Percentiles rank a stretch among this genome's conserved stretches.
phyloP scores from a whole-genome alignment of 2,329 filamentous ascomycete genomes.

The Ascochyta lentis region DNA sequence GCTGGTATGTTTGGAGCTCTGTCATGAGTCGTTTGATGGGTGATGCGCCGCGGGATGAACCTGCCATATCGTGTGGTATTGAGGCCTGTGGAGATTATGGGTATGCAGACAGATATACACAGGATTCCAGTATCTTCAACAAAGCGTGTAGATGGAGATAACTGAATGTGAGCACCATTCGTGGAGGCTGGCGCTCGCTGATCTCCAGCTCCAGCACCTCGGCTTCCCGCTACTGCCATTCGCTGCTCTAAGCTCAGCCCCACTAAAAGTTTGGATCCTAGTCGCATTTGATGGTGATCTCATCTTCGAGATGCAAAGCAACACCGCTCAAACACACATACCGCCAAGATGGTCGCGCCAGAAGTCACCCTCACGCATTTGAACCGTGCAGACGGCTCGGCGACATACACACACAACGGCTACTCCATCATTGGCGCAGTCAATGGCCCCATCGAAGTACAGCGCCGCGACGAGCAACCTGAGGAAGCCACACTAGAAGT shows the following conservation, averaged over 20 bases:
- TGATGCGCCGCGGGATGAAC: conserved; percentile 41
- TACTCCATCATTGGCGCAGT: conserved; percentile 85
- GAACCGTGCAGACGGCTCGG: conserved; percentile 78
- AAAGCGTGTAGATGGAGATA: neutral
- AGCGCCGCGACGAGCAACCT: conserved; percentile 85
- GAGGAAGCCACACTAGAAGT: conserved; percentile 93
- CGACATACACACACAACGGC: conserved; percentile 75
- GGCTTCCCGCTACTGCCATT: conserved; percentile 28
- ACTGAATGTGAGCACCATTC: neutral
- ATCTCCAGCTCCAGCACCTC: conserved; percentile 28
- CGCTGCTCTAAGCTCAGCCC: conserved; percentile 29
- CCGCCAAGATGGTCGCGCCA: conserved; percentile 35
- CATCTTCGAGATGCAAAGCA: conserved; percentile 14
- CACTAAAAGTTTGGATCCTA: conserved; percentile 34
- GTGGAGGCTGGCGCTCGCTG: conserved; percentile 10
- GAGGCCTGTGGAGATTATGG: neutral
- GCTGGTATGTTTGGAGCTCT: conserved; percentile 65
- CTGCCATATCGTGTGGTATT: conserved; percentile 26
- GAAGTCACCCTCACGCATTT: conserved; percentile 55
- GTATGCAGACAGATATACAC: neutral
- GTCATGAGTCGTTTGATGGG: conserved; percentile 66
- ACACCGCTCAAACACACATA: neutral
- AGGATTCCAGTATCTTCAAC: too few relatives aligned
- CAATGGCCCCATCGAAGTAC: conserved; percentile 91
- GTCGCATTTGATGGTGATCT: conserved; percentile 15